A percentile compares a stretch with the other conserved stretches of the same genome.
Evolutionary conservation across 768 basidiomycete species (phyloP).

Genomic region (Pleurotus citrinopileatus): DNA sequence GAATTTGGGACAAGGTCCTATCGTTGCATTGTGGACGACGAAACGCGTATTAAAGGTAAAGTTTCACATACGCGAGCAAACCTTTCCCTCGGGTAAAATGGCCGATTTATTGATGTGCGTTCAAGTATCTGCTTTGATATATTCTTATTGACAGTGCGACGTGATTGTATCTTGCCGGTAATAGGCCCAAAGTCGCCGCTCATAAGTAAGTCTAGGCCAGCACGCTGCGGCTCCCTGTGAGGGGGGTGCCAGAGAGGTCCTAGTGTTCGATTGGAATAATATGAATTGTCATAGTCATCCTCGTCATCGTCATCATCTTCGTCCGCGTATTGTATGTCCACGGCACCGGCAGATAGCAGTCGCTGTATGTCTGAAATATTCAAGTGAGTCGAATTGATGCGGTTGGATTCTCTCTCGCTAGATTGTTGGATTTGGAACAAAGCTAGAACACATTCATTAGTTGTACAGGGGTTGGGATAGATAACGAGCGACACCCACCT

Average conservation of each 20-base stretch:
- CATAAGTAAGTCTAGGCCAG: slow-evolving; percentile 62
- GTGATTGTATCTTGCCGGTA: slow-evolving; percentile 42
- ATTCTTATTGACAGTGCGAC: slow-evolving; percentile 37
- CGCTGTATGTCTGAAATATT: neutral
- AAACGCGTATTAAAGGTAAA: neutral
- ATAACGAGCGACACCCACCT: neutral
- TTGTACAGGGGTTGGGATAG: neutral
- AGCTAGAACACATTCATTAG: neutral
- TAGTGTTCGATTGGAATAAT: slow-evolving; percentile 24
- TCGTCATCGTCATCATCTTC: slow-evolving; percentile 34
- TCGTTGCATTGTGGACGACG: slow-evolving; percentile 9
- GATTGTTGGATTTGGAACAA: neutral
- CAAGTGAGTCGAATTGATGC: neutral
- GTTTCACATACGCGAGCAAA: slow-evolving; percentile 52
- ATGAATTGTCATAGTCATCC: slow-evolving; percentile 31
- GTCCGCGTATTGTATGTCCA: slow-evolving; percentile 9
- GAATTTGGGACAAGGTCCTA: slow-evolving; percentile 79
- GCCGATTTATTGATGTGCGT: slow-evolving; percentile 32
- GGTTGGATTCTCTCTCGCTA: neutral
- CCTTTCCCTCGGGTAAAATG: slow-evolving; percentile 46
- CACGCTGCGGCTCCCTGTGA: slow-evolving; percentile 56
- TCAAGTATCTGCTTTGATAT: slow-evolving; percentile 47
- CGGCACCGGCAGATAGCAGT: neutral
- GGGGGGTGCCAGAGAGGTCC: slow-evolving; percentile 27
- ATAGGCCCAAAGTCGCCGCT: slow-evolving; percentile 81